A percentile compares a stretch with the other conserved stretches of the same genome.
These are phyloP conservation scores for Fragosphaeria purpurea DNA, from an alignment of 2,329 filamentous ascomycete species.

Conservation along the genomic window DNA sequence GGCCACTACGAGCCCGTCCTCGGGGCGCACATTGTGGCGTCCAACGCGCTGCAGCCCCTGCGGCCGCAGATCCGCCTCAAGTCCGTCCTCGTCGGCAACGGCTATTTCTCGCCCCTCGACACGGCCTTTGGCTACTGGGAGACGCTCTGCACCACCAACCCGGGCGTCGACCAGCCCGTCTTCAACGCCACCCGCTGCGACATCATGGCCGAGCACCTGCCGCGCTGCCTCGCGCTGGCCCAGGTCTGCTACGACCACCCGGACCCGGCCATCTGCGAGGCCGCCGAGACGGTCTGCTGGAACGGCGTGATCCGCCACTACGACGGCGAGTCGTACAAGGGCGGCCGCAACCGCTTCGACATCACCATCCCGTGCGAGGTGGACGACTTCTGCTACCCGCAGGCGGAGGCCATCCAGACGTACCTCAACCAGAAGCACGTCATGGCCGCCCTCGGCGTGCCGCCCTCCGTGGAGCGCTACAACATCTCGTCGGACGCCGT, in stretches of 20 bases:
- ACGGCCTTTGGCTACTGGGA: conserved; percentile 44
- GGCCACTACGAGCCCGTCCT: conserved; percentile 50
- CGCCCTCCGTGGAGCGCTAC: conserved; percentile 17
- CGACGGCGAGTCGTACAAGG: conserved; percentile 34
- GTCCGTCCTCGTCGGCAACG: conserved; percentile 47
- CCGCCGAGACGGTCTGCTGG: conserved; percentile 46
- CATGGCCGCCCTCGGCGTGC: conserved; percentile 47
- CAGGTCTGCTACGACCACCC: conserved; percentile 42
- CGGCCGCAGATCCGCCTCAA: conserved; percentile 37
- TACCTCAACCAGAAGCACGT: conserved; percentile 48
- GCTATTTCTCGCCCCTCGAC: conserved; percentile 36
- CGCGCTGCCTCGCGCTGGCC: conserved; percentile 35
- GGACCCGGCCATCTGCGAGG: conserved; percentile 37
- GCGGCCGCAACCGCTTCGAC: conserved; percentile 6
- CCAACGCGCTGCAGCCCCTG: conserved; percentile 34
- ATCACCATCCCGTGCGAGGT: conserved; percentile 3
- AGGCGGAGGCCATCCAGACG: conserved; percentile 44
- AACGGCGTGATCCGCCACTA: conserved; percentile 41
- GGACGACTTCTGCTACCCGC: conserved; percentile 36
- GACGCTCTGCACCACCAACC: conserved; percentile 39
- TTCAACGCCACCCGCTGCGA: conserved; percentile 24
- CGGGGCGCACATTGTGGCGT: conserved; percentile 35
- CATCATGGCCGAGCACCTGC: conserved; percentile 4
- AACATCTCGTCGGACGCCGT: conserved; percentile 46
- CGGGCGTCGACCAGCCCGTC: conserved; percentile 43